A percentile compares a stretch with the other conserved stretches of the same genome.
phyloP scores from a whole-genome alignment of 768 basidiomycete genomes.

The Guyanaporus albipodus region DNA sequence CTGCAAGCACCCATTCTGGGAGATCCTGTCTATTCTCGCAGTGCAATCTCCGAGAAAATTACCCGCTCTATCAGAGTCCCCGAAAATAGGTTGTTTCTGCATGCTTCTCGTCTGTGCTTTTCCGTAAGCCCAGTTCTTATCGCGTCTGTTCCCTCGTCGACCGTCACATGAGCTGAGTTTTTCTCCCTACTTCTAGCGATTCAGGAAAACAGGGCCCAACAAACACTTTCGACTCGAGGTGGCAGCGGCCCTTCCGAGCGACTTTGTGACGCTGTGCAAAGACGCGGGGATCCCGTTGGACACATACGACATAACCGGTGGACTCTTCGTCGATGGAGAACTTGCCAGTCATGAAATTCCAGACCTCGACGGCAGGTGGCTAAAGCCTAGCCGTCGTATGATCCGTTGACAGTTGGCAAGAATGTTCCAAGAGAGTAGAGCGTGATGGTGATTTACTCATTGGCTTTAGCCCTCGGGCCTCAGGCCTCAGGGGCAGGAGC shows the following conservation, averaged over 20 bases:
- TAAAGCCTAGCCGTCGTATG: conserved; percentile 17
- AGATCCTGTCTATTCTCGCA: conserved; percentile 49
- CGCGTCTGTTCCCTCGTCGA: background rate
- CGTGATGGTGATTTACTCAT: background rate
- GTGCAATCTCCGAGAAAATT: conserved; percentile 30
- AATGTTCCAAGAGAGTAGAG: conserved; percentile 5
- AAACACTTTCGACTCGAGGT: conserved; percentile 52
- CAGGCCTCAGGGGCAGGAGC: conserved; percentile 10
- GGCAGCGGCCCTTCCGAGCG: conserved; percentile 53
- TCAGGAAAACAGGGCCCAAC: conserved; percentile 38
- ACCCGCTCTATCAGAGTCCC: conserved; percentile 32
- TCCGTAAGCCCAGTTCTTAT: conserved; percentile 37
- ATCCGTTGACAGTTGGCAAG: conserved; percentile 8
- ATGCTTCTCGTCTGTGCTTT: conserved; percentile 55
- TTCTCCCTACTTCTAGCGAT: conserved; percentile 38
- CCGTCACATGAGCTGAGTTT: background rate
- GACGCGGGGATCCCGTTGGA: conserved; percentile 43
- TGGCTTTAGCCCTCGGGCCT: too few relatives aligned
- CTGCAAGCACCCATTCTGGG: conserved; percentile 62
- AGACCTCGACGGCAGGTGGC: conserved; percentile 38
- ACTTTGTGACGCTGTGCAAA: conserved; percentile 50
- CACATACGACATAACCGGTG: conserved; percentile 37
- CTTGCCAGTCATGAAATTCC: conserved; percentile 34
- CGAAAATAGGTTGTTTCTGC: conserved; percentile 53
- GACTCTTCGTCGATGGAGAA: conserved; percentile 44